These are phyloP conservation scores for Cordyceps militaris DNA, from an alignment of 2,329 filamentous ascomycete genomes.

Conservation along the genomic window DNA sequence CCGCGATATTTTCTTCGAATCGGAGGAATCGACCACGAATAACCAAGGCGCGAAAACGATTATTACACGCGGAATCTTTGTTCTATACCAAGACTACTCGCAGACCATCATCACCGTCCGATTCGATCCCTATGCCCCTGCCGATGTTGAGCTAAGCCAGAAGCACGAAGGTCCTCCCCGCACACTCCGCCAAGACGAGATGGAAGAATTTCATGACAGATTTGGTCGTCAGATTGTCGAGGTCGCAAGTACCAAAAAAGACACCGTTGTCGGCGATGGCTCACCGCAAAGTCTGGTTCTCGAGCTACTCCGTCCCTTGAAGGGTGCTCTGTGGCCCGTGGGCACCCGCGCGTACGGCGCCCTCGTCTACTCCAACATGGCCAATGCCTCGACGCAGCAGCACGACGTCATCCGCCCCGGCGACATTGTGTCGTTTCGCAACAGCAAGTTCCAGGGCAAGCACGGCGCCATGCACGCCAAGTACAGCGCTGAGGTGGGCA, in stretches of 20 bases:
- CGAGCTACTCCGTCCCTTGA: slow-evolving; percentile 68
- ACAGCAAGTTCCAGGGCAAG: slow-evolving; percentile 91
- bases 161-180: slow-evolving; percentile 78
- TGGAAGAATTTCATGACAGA: slow-evolving; percentile 75
- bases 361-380: slow-evolving; percentile 88
- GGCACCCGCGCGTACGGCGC: slow-evolving; percentile 88
- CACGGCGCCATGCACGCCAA: slow-evolving; percentile 93
- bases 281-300: slow-evolving; percentile 69
- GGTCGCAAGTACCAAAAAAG: slow-evolving; percentile 63
- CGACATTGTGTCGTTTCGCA: slow-evolving; percentile 88
- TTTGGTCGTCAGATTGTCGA: slow-evolving; percentile 75
- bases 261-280: slow-evolving; percentile 77
- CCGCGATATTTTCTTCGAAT: slow-evolving; percentile 75
- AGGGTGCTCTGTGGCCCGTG: slow-evolving; percentile 70
- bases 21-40: slow-evolving; percentile 66
- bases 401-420: slow-evolving; percentile 89
- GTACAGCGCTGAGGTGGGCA: slow-evolving; percentile 82
- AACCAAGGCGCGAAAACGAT: slow-evolving; percentile 63
- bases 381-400: slow-evolving; percentile 84
- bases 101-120: slow-evolving; percentile 80
- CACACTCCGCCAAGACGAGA: slow-evolving; percentile 80
- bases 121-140: slow-evolving; percentile 68
- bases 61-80: slow-evolving; percentile 72
- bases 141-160: slow-evolving; percentile 72
- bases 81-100: slow-evolving; percentile 95